Percentiles rank a stretch among this genome's conserved stretches.
These are phyloP conservation scores for Amphibolis antarctica DNA, from an alignment of 106 monocot species.

Conservation along the genomic window DNA sequence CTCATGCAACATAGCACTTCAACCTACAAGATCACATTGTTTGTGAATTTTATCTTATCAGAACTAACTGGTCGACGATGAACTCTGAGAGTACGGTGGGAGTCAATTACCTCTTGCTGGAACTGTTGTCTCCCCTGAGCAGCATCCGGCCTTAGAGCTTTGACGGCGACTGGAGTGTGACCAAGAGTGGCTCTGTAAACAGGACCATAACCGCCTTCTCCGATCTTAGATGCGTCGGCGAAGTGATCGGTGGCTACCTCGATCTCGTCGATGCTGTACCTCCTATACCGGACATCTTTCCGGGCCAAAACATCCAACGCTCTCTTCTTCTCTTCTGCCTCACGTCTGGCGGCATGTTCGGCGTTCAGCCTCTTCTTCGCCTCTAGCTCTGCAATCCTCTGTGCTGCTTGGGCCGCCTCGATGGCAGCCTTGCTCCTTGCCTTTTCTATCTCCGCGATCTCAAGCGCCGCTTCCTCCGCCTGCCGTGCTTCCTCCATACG, in stretches of 20 bases:
- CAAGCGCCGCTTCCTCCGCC: constrained; percentile 53
- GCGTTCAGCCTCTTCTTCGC: constrained; percentile 32
- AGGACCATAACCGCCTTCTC: constrained; percentile 88
- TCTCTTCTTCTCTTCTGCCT: constrained; percentile 58
- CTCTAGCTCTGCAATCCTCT: constrained; percentile 47
- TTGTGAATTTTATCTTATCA: too few relatives aligned
- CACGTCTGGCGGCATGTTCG: constrained; percentile 47
- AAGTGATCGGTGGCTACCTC: constrained; percentile 59
- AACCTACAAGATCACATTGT: constrained; percentile 9
- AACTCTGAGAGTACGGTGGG: not conserved
- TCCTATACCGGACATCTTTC: constrained; percentile 47
- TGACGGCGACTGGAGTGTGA: constrained; percentile 82
- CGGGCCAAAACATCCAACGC: constrained; percentile 33
- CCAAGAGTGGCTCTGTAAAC: constrained; percentile 64
- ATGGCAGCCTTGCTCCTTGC: constrained; percentile 51
- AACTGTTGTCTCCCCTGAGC: constrained; percentile 78
- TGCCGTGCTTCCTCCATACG: constrained; percentile 52
- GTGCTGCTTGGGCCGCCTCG: constrained; percentile 50
- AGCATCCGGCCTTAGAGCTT: constrained; percentile 67
- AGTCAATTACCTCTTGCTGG: constrained; percentile 68
- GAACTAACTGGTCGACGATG: not conserved
- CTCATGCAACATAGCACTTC: constrained; percentile 69
- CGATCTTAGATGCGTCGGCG: constrained; percentile 44
- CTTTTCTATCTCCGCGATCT: constrained; percentile 57
- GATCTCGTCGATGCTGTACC: constrained; percentile 70